These are phyloP conservation scores for Tulasnella sp. DNA, from an alignment of 768 basidiomycete genomes.

Conservation along the genomic window DNA sequence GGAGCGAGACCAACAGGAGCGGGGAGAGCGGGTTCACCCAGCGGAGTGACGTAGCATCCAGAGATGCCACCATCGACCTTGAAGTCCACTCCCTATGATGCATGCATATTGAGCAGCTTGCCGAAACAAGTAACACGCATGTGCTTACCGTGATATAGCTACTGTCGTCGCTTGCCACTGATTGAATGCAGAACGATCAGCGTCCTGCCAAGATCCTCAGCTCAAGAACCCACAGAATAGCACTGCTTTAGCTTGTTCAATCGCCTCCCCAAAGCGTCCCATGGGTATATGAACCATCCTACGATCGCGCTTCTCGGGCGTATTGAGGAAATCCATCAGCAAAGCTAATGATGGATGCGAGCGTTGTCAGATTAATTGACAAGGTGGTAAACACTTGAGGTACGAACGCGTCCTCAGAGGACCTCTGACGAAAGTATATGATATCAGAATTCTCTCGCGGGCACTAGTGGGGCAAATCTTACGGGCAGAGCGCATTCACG, in stretches of 20 bases:
- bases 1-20: conserved; percentile 54
- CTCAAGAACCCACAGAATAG: conserved; percentile 67
- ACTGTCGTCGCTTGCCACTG: conserved; percentile 89
- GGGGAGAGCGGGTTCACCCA: conserved; percentile 61
- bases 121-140: neutral
- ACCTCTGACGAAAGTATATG: conserved; percentile 44
- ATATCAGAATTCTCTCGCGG: neutral
- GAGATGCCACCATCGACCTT: conserved; percentile 91
- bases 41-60: conserved; percentile 83
- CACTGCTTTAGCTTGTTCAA: conserved; percentile 88
- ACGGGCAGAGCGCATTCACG: conserved; percentile 94
- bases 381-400: neutral
- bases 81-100: conserved; percentile 72
- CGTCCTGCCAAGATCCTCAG: conserved; percentile 2
- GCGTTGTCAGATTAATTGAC: neutral
- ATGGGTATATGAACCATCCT: conserved; percentile 86
- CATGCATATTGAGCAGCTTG: neutral
- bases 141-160: conserved; percentile 81
- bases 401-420: conserved; percentile 85
- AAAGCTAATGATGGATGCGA: conserved; percentile 46
- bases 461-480: conserved; percentile 29
- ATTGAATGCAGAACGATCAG: neutral
- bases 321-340: conserved; percentile 97
- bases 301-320: conserved; percentile 86
- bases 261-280: conserved; percentile 95